phyloP scores from a whole-genome alignment of 306 rosid species.

The Oemleria cerasiformis region DNA sequence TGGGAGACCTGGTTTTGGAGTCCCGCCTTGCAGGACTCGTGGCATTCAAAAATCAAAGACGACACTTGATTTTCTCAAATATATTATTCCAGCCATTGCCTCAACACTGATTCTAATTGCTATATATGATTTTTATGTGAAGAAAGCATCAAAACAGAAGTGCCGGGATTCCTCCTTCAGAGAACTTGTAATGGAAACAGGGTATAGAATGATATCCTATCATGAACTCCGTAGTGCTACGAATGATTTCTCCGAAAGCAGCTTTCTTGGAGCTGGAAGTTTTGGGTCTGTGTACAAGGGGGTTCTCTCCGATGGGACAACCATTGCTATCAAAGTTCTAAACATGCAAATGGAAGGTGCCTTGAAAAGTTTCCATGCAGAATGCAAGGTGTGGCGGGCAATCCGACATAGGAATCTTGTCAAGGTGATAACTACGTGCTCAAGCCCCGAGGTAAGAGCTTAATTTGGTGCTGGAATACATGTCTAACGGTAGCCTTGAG shows the following conservation, averaged over 20 bases:
- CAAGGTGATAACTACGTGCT: slow-evolving; percentile 5
- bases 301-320: slow-evolving; percentile 11
- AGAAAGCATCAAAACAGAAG: not conserved
- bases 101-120: not conserved
- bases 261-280: not conserved
- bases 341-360: slow-evolving; percentile 17
- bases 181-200: not conserved
- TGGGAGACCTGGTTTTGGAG: slow-evolving; percentile 9
- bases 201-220: slow-evolving; percentile 19
- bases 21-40: slow-evolving; percentile 7
- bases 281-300: slow-evolving; percentile 12
- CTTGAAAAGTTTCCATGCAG: slow-evolving; percentile 6
- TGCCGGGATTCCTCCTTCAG: not conserved
- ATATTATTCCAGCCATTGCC: not conserved
- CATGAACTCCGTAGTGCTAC: slow-evolving; percentile 27
- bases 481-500: not conserved
- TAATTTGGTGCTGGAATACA: not conserved
- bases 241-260: slow-evolving; percentile 8
- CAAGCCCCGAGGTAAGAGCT: not conserved
- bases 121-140: not conserved
- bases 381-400: not conserved
- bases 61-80: not conserved
- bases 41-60: not conserved
- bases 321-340: slow-evolving; percentile 22
- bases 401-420: slow-evolving; percentile 23